phyloP scores from a whole-genome alignment of 345 rosid genomes.

The Eucalyptus cladocalyx region DNA sequence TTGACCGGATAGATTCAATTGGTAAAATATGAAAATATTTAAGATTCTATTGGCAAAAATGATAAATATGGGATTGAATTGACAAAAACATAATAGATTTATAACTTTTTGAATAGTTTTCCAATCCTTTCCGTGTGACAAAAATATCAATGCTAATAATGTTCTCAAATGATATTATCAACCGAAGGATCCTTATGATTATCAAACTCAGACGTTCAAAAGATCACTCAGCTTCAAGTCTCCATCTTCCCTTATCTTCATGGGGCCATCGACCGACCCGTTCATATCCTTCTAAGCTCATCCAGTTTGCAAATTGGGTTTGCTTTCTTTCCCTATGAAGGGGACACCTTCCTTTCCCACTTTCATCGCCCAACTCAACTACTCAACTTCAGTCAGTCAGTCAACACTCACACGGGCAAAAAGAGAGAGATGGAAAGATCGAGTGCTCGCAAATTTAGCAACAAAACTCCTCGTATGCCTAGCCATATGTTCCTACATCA shows the following conservation, averaged over 20 bases:
- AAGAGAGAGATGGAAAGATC: not conserved
- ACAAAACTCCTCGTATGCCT: not conserved
- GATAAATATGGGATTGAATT: not conserved
- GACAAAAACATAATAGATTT: not conserved
- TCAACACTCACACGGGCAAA: not conserved
- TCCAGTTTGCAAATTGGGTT: not conserved
- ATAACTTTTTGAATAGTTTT: not conserved
- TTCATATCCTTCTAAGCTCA: not conserved
- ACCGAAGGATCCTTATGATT: not conserved
- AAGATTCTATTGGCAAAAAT: not conserved
- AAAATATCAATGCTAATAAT: not conserved
- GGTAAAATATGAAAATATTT: no score
- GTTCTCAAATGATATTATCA: not conserved
- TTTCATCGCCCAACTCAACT: not conserved
- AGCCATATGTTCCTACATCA: not conserved
- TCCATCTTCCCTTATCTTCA: not conserved
- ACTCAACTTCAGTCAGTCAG: not conserved
- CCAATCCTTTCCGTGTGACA: accelerated
- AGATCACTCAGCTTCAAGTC: not conserved
- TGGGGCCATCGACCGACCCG: not conserved
- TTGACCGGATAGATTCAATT: not conserved
- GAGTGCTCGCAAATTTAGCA: not conserved
- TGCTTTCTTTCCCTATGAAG: not conserved
- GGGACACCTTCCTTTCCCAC: not conserved
- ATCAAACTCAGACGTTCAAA: not conserved